A percentile compares a stretch with the other conserved stretches of the same genome.
phyloP scores from a whole-genome alignment of 2,329 filamentous ascomycete genomes.

The Apiospora rasikravindrae region DNA sequence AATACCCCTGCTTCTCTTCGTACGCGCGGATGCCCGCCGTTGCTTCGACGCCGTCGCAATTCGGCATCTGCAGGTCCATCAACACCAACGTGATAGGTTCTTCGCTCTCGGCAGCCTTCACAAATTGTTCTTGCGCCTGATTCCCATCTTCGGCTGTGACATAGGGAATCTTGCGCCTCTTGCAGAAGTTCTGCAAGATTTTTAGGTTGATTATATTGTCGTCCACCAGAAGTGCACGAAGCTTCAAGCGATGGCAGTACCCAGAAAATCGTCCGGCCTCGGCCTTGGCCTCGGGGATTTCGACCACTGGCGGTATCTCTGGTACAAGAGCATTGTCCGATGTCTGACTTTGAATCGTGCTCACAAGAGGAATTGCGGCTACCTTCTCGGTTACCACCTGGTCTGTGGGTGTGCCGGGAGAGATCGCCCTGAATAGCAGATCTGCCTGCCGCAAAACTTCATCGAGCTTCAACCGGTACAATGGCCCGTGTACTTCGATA shows the following conservation, averaged over 20 bases:
- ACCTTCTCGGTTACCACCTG: not conserved
- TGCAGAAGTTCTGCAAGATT: slow-evolving; percentile 22
- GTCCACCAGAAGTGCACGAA: slow-evolving; percentile 22
- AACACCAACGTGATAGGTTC: slow-evolving; percentile 20
- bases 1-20: not conserved
- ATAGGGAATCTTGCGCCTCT: slow-evolving; percentile 21
- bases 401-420: not conserved
- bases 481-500: slow-evolving; percentile 6
- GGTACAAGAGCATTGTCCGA: not conserved
- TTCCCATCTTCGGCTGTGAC: slow-evolving; percentile 20
- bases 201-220: slow-evolving; percentile 23
- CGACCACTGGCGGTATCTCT: not conserved
- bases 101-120: slow-evolving; percentile 2
- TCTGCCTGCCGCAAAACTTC: slow-evolving; percentile 17
- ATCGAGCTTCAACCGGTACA: slow-evolving; percentile 18
- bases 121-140: slow-evolving; percentile 13
- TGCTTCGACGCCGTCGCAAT: slow-evolving; percentile 21
- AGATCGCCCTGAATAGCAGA: not conserved
- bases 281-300: not conserved
- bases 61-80: slow-evolving; percentile 24
- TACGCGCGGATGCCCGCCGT: slow-evolving; percentile 21
- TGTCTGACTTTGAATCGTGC: not conserved
- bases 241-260: not conserved
- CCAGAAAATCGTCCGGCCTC: not conserved
- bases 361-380: not conserved